Base-by-base conservation (phyloP, 1,139 yeast genomes). In the Waltiozyma sp. region DNA sequence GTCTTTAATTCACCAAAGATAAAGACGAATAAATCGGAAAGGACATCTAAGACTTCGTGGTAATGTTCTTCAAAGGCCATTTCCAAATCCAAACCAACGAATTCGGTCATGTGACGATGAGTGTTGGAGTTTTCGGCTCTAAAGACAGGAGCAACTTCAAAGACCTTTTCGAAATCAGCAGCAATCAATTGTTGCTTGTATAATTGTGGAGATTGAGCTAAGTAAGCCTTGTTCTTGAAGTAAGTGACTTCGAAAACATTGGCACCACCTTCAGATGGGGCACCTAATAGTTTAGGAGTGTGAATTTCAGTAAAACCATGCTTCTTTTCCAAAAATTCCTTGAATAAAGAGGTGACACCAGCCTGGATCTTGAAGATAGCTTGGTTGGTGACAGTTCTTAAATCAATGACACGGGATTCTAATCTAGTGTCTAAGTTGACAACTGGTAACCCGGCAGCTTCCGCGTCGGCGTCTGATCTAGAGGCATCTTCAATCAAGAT, bases 111-210 rank as follows among this genome's bases (percentile, higher is more conserved):
- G 67, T 91, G 99, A 69, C 99, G 89, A 66, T 91, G 97, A 26
- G 98, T 91, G 70, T 91, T 88, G 51, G 97, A 89, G 73, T 91
- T 91, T 67, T 91, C 99, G 46, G 99, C 99, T 68, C 99, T 80
- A 76, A 91, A 91, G 44, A 91, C 98, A 40, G 99, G 97, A 2
- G 93, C 97, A 57, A 91, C 75, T 70, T 91, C 99, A 61, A 80
- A 93, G 41, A 91, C 99, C 58, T 76, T 79, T 69, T 91, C 98
- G 59, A 91, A 91, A 68, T 91, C 99, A 49, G 95, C 94, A 43
- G 96, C 95, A 66, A 91, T 91, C 63, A 91, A 77, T 75, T 91
- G 96, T 70, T 91, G 97, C 72, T 91, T 91, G 74, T 91, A 87
- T 55, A 91, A 75, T 71, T 91, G 99, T 42, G 99, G 99, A 38